phyloP scores from a whole-genome alignment of 2,329 filamentous ascomycete species.

The Paecilomyces variotii region DNA sequence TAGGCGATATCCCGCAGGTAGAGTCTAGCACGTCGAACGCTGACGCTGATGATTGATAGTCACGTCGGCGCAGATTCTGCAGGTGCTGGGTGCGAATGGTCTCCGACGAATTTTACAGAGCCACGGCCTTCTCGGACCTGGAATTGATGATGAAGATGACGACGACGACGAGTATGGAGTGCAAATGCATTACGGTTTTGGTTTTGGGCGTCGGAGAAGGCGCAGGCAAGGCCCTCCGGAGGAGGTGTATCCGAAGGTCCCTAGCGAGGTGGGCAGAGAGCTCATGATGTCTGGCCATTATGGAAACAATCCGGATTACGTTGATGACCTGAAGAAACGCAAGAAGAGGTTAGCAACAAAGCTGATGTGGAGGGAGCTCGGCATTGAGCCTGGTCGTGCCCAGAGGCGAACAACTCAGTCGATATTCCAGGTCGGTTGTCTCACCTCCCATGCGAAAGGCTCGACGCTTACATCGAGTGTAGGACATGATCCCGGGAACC shows the following conservation, averaged over 20 bases:
- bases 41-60: slow-evolving; percentile 16
- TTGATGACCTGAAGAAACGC: slow-evolving; percentile 46
- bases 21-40: neutral
- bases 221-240: neutral
- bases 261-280: slow-evolving; percentile 65
- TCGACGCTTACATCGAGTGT: slow-evolving; percentile 8
- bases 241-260: slow-evolving; percentile 69
- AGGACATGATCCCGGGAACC: slow-evolving; percentile 70
- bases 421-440: slow-evolving; percentile 56
- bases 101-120: slow-evolving; percentile 44
- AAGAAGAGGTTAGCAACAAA: slow-evolving; percentile 56
- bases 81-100: slow-evolving; percentile 46
- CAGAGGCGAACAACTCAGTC: slow-evolving; percentile 56
- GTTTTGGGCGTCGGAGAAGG: slow-evolving; percentile 37
- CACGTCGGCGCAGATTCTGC: slow-evolving; percentile 40
- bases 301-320: slow-evolving; percentile 56
- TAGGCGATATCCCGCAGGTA: slow-evolving; percentile 7
- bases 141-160: slow-evolving; percentile 21
- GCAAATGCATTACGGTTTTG: no score
- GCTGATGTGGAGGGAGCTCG: slow-evolving; percentile 75
- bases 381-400: slow-evolving; percentile 51
- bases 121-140: slow-evolving; percentile 19
- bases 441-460: neutral
- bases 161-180: slow-evolving; percentile 24
- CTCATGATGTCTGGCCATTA: slow-evolving; percentile 80